Percentiles rank a stretch among this genome's conserved stretches.
Evolutionary conservation across 2,329 filamentous ascomycete species (phyloP).

Genomic region (Nigrospora oryzae): DNA sequence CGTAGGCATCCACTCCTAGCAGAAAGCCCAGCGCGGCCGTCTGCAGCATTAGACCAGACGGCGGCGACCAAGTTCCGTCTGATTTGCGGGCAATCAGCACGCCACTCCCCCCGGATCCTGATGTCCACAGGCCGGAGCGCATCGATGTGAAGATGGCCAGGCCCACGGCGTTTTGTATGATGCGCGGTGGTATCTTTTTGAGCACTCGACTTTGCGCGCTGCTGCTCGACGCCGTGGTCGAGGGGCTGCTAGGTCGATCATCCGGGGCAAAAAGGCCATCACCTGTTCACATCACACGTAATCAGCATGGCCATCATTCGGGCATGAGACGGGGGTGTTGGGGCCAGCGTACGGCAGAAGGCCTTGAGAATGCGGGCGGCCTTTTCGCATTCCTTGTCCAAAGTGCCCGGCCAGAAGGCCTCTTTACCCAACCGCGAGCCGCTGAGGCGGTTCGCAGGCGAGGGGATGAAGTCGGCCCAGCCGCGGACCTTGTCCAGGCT

Average conservation of each 20-base stretch:
- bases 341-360: slow-evolving; percentile 64
- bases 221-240: slow-evolving; percentile 23
- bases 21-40: slow-evolving; percentile 84
- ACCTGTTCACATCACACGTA: slow-evolving; percentile 23
- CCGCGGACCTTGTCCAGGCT: slow-evolving; percentile 30
- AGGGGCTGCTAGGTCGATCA: slow-evolving; percentile 21
- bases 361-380: slow-evolving; percentile 81
- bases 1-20: slow-evolving; percentile 89
- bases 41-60: slow-evolving; percentile 84
- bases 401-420: slow-evolving; percentile 75
- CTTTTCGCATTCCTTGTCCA: slow-evolving; percentile 88
- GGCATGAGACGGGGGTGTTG: slow-evolving; percentile 6
- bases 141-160: slow-evolving; percentile 93
- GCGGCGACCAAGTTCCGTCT: slow-evolving; percentile 85
- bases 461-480: slow-evolving; percentile 40
- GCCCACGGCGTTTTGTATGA: slow-evolving; percentile 83
- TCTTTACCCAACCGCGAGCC: slow-evolving; percentile 60
- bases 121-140: slow-evolving; percentile 87
- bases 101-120: slow-evolving; percentile 83
- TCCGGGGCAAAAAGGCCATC: slow-evolving; percentile 47
- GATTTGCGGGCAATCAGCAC: slow-evolving; percentile 76
- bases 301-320: too few species aligned
- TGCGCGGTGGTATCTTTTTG: slow-evolving; percentile 78
- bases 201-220: slow-evolving; percentile 45
- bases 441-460: slow-evolving; percentile 58